Conservation (phyloP, 352 stramenopile genomes). For the Phytophthora macrochlamydospora region DNA sequence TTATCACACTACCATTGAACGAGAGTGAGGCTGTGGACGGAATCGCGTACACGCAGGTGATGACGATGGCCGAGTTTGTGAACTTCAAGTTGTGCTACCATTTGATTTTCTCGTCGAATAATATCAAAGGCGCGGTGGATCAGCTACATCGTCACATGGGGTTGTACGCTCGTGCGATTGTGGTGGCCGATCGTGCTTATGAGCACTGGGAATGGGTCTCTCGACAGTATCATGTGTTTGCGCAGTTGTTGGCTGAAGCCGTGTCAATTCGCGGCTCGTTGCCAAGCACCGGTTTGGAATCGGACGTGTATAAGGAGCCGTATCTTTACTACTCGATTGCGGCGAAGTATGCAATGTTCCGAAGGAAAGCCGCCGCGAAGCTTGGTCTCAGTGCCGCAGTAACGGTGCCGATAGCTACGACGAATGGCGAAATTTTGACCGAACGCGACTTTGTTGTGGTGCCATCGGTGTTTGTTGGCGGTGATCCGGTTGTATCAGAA, state of each 20-base stretch:
- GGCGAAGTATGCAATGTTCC: slow-evolving; percentile 84
- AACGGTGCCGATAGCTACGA: slow-evolving; percentile 13
- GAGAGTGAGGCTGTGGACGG: slow-evolving; percentile 48
- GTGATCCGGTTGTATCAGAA: slow-evolving; percentile 68
- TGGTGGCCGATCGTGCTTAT: slow-evolving; percentile 62
- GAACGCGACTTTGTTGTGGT: slow-evolving; percentile 76
- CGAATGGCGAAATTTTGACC: slow-evolving; percentile 28
- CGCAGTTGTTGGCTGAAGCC: slow-evolving; percentile 78
- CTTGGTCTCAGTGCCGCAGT: slow-evolving; percentile 48
- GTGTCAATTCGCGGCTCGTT: slow-evolving; percentile 70
- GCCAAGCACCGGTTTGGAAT: slow-evolving; percentile 62
- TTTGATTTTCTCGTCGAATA: slow-evolving; percentile 85
- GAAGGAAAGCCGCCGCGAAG: slow-evolving; percentile 66
- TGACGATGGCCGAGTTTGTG: slow-evolving; percentile 87
- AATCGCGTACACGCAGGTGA: slow-evolving; percentile 66
- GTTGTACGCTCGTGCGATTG: slow-evolving; percentile 60
- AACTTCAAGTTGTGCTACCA: slow-evolving; percentile 91
- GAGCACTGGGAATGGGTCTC: slow-evolving; percentile 89
- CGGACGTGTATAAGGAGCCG: slow-evolving; percentile 85
- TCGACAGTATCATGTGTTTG: slow-evolving; percentile 89
- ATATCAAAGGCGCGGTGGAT: slow-evolving; percentile 84
- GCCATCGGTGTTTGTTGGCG: slow-evolving; percentile 71
- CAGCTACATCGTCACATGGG: slow-evolving; percentile 85
- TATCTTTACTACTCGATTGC: slow-evolving; percentile 88
- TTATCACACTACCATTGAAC: slow-evolving; percentile 59